Conservation (phyloP, 768 basidiomycete species). For the Panaeolus papilionaceus region DNA sequence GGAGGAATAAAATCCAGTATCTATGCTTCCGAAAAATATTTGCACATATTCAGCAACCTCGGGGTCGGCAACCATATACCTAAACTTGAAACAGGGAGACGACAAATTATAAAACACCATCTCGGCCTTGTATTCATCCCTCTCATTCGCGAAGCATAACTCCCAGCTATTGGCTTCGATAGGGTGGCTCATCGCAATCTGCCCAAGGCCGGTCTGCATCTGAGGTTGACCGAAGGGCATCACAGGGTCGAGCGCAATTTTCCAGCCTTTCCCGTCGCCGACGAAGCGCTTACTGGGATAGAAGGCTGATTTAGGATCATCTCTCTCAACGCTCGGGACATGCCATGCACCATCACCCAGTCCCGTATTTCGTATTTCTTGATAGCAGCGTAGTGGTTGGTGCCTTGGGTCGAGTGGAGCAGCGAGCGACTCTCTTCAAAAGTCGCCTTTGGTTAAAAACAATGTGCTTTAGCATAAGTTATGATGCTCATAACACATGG, state of each 20-base stretch:
- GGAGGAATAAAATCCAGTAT: too few relatives aligned
- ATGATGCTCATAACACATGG: constrained; percentile 54
- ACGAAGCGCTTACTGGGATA: constrained; percentile 29
- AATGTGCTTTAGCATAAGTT: constrained; percentile 44
- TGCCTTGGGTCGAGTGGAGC: neutral
- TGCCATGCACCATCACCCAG: constrained; percentile 32
- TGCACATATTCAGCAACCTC: too few relatives aligned
- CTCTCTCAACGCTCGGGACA: constrained; percentile 12
- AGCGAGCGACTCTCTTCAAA: constrained; percentile 34
- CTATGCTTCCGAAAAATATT: too few relatives aligned
- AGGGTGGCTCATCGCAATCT: too few relatives aligned
- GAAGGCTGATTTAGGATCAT: constrained; percentile 25
- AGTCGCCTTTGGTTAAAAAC: constrained; percentile 48
- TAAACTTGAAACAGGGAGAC: too few relatives aligned
- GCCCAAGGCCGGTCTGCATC: constrained; percentile 37
- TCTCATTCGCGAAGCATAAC: neutral
- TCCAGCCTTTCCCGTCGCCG: constrained; percentile 37
- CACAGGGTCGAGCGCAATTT: constrained; percentile 23
- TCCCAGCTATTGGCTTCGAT: too few relatives aligned
- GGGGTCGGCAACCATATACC: too few relatives aligned
- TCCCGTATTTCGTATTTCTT: constrained; percentile 44
- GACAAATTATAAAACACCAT: constrained; percentile 14
- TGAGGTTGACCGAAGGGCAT: constrained; percentile 18
- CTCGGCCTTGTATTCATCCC: neutral
- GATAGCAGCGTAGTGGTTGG: constrained; percentile 19